Percentiles rank a stretch among this genome's conserved stretches.
Evolutionary conservation across 2,329 filamentous ascomycete genomes (phyloP).

Genomic region (Venturiaceae sp.): DNA sequence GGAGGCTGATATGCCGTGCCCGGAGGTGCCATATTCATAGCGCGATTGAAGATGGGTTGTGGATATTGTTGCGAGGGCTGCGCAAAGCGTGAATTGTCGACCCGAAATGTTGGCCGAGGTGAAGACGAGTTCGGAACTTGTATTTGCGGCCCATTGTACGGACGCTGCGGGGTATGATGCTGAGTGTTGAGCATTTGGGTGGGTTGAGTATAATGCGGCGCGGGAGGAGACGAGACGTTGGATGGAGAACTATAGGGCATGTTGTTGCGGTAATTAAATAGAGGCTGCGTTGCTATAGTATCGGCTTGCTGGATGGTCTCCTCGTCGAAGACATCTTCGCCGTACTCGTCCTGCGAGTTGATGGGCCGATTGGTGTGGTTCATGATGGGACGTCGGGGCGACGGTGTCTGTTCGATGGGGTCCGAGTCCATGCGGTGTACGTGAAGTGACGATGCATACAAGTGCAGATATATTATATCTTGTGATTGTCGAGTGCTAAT

Average conservation of each 20-base stretch:
- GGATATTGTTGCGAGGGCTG: neutral
- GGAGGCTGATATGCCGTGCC: neutral
- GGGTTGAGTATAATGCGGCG: constrained; percentile 40
- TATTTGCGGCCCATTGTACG: constrained; percentile 1
- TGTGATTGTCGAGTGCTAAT: neutral
- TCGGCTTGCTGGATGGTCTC: constrained; percentile 39
- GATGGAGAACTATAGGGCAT: constrained; percentile 10
- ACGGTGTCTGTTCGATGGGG: constrained; percentile 8
- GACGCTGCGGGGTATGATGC: neutral
- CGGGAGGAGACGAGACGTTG: constrained; percentile 1
- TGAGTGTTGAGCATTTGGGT: constrained; percentile 43
- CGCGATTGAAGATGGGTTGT: neutral
- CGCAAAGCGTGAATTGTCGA: neutral
- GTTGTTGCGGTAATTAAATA: constrained; percentile 11
- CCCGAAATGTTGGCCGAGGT: neutral
- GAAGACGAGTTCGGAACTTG: constrained; percentile 3
- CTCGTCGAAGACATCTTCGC: constrained; percentile 39
- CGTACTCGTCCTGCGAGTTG: constrained; percentile 33
- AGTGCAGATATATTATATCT: neutral
- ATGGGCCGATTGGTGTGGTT: constrained; percentile 16
- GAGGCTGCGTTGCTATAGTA: constrained; percentile 39
- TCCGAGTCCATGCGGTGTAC: constrained; percentile 6
- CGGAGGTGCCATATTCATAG: constrained; percentile 3
- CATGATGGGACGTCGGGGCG: constrained; percentile 9
- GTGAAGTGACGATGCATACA: neutral